Evolutionary conservation across 2,329 filamentous ascomycete species (phyloP).

Genomic region (Scorias spongiosa): DNA sequence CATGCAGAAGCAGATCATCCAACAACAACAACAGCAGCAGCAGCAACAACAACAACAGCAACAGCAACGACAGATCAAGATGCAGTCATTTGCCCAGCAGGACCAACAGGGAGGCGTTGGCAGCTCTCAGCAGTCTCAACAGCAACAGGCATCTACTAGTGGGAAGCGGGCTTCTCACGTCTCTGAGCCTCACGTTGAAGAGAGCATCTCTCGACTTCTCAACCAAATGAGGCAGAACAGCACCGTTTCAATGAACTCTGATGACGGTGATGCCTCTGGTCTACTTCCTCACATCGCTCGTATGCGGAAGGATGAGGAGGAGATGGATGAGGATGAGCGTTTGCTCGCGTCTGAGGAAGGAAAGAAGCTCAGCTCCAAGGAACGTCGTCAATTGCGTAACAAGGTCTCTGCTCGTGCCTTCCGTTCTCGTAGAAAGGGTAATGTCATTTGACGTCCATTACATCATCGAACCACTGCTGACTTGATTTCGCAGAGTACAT

Average conservation of each 20-base stretch:
- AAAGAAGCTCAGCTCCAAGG: conserved; percentile 98
- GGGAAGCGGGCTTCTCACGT: conserved; percentile 30
- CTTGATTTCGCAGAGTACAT: conserved; percentile 66
- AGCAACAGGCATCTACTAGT: conserved; percentile 20
- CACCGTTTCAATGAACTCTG: conserved; percentile 29
- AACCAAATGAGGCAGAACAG: conserved; percentile 79
- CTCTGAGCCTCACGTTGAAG: conserved; percentile 44
- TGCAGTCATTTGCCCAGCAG: conserved; percentile 23
- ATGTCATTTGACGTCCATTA: conserved; percentile 17
- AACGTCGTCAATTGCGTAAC: conserved; percentile 91
- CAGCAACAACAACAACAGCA: conserved; percentile 26
- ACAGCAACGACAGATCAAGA: conserved; percentile 33
- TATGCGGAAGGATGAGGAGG: conserved; percentile 84
- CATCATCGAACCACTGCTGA: conserved; percentile 31
- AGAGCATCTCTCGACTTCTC: conserved; percentile 84
- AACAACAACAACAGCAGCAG: conserved; percentile 30
- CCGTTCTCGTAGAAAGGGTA: conserved; percentile 96
- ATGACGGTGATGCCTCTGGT: conserved; percentile 29
- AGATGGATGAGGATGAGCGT: conserved; percentile 96
- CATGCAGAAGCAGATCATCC: conserved; percentile 39
- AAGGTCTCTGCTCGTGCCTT: conserved; percentile 97
- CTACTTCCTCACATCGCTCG: conserved; percentile 54
- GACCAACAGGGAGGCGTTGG: conserved; percentile 13
- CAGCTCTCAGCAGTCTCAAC: conserved; percentile 17
- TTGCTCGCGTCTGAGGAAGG: conserved; percentile 91